phyloP scores from a whole-genome alignment of 225 moss, liverwort and hornwort species.

The Neckera pumila region DNA sequence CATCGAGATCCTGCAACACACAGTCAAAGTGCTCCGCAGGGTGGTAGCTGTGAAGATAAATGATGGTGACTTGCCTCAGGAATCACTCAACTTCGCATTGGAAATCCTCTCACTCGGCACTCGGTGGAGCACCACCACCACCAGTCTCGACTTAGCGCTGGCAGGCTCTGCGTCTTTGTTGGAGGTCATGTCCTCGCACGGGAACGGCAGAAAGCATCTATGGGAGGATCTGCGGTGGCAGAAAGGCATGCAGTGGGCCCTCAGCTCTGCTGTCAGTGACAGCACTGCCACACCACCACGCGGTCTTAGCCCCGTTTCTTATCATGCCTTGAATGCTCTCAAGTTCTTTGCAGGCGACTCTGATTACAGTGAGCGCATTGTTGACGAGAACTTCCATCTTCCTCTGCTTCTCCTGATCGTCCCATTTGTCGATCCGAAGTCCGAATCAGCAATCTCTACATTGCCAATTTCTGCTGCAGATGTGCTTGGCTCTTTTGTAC shows the following conservation, averaged over 20 bases:
- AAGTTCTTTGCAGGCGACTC: constrained; percentile 84
- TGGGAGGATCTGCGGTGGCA: constrained; percentile 82
- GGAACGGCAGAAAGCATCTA: constrained; percentile 61
- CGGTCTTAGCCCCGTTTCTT: constrained; percentile 79
- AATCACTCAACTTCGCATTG: constrained; percentile 59
- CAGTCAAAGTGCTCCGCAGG: constrained; percentile 63
- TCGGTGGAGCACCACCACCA: constrained; percentile 47
- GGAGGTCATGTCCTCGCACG: constrained; percentile 64
- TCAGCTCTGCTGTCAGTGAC: constrained; percentile 70
- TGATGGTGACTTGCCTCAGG: constrained; percentile 54
- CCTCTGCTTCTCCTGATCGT: constrained; percentile 68
- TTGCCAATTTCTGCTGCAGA: constrained; percentile 84
- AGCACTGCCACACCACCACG: constrained; percentile 56
- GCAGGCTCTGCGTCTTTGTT: constrained; percentile 74
- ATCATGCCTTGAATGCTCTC: constrained; percentile 73
- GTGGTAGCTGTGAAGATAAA: constrained; percentile 45
- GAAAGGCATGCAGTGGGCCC: constrained; percentile 90
- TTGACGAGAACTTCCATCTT: constrained; percentile 70
- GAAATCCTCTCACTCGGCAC: constrained; percentile 76
- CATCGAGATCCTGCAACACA: constrained; percentile 62
- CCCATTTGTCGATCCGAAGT: constrained; percentile 49
- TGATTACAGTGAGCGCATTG: constrained; percentile 57
- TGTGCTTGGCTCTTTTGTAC: constrained; percentile 81
- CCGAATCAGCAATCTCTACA: constrained; percentile 61
- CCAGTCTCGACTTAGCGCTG: constrained; percentile 64